Evolutionary conservation across 2,329 filamentous ascomycete species (phyloP), one percentile per base, ranked within the genome.

Genomic region (Sarocladium strictum): DNA sequence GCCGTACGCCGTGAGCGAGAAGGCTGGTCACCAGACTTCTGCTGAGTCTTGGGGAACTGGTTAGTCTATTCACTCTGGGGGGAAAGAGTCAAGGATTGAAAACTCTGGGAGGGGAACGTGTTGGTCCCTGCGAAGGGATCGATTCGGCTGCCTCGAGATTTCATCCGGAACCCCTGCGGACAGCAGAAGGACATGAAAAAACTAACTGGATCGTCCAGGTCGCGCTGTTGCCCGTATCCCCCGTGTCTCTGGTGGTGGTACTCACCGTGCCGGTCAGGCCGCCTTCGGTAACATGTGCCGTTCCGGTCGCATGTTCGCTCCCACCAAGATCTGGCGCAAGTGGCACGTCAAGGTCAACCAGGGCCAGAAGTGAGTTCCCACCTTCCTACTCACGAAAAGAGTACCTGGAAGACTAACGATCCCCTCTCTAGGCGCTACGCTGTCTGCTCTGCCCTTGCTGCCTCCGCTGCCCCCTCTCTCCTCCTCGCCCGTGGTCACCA

Each of bases 301-400:
- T 77, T 96, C 93, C 74, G 94, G 95, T 83, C 94, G 94, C 81
- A 99, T 99, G 94, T 99, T 99, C 81, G 94, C 94, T 67, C 94
- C 94, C 66, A 99, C 94, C 80, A 99, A 99, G 88, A 89, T 96
- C 81, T 99, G 94, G 95, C 86, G 94, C 77, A 97, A 96, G 84
- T 99, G 94, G 95, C 94, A 99, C 85, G 85, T 97, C 84, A 97
- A 97, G 91, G 85, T 99, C 86, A 96, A 96, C 85, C 85, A 95
- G 78, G 89, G 89, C 77, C 94, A 99, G 86, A 96, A 94, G 90
- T 91, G 74, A 77, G 84, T 75, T 27, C 54, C 19, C 38, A 6
- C 9, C 32, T 9, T 15, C 15, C 32, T 9, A 33, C 32, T 9
- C 32, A 9, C 32, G 32, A 33, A n/a, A n/a, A n/a, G n/a, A n/a